Conservation (phyloP, 2,329 filamentous ascomycete species). For the Alternaria tenuissima region DNA sequence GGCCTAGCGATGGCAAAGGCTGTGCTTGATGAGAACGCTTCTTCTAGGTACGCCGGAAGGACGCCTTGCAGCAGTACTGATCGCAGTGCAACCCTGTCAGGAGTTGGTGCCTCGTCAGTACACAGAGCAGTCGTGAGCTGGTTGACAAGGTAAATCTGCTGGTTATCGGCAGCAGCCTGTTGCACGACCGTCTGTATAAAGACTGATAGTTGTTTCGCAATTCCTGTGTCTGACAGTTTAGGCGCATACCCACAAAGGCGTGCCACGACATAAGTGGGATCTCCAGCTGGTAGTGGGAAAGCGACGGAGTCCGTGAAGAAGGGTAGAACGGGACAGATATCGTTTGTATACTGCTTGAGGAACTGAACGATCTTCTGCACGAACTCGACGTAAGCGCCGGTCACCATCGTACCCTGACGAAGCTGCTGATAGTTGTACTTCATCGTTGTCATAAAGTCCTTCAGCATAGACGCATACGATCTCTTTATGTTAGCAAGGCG, state of each 20-base stretch:
- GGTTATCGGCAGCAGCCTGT: slow-evolving; percentile 64
- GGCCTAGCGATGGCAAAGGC: slow-evolving; percentile 64
- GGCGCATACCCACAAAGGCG: slow-evolving; percentile 66
- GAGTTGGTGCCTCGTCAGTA: slow-evolving; percentile 53
- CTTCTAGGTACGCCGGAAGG: slow-evolving; percentile 65
- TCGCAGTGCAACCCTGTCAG: slow-evolving; percentile 57
- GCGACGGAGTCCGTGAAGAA: slow-evolving; percentile 68
- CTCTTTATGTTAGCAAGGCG: slow-evolving; percentile 50
- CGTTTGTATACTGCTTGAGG: slow-evolving; percentile 67
- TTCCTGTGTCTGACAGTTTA: slow-evolving; percentile 59
- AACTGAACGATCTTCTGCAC: slow-evolving; percentile 67
- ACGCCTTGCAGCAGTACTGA: slow-evolving; percentile 62
- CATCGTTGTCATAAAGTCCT: slow-evolving; percentile 67
- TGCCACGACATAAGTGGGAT: slow-evolving; percentile 70
- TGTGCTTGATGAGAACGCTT: slow-evolving; percentile 54
- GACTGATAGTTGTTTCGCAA: slow-evolving; percentile 63
- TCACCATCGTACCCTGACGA: slow-evolving; percentile 48
- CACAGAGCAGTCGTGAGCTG: slow-evolving; percentile 63
- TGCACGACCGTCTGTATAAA: slow-evolving; percentile 69
- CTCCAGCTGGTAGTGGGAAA: slow-evolving; percentile 67
- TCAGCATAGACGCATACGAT: slow-evolving; percentile 61
- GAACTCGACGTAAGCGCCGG: slow-evolving; percentile 67
- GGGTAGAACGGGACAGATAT: slow-evolving; percentile 63
- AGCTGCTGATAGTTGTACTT: slow-evolving; percentile 67
- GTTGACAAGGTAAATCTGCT: slow-evolving; percentile 63